These are phyloP conservation scores for Aspergillus sp. DNA, from an alignment of 2,329 filamentous ascomycete species.

Conservation along the genomic window DNA sequence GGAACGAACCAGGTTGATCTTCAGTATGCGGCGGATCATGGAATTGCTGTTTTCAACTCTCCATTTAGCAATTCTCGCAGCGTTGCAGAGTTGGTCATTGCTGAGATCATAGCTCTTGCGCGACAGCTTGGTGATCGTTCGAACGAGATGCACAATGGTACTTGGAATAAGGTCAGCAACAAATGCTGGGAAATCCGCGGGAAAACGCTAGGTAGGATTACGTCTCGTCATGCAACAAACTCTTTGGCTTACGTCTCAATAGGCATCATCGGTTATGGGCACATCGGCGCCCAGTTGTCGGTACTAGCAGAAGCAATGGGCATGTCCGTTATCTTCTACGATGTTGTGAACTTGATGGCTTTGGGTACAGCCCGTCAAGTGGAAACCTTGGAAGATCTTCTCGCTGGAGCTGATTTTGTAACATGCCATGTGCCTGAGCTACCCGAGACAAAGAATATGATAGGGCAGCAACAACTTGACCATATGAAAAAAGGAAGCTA, in stretches of 20 bases:
- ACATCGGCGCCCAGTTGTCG: slow-evolving; percentile 92
- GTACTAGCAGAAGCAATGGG: slow-evolving; percentile 96
- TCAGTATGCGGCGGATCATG: slow-evolving; percentile 38
- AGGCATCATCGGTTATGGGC: slow-evolving; percentile 92
- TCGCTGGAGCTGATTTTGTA: slow-evolving; percentile 79
- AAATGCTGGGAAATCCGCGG: slow-evolving; percentile 98
- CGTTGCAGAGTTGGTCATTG: slow-evolving; percentile 92
- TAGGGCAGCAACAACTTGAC: slow-evolving; percentile 67
- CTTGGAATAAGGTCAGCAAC: slow-evolving; percentile 95
- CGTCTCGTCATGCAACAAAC: no score
- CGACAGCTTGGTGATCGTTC: slow-evolving; percentile 90
- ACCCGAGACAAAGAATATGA: slow-evolving; percentile 87
- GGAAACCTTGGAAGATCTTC: slow-evolving; percentile 63
- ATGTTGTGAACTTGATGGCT: slow-evolving; percentile 88
- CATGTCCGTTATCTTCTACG: slow-evolving; percentile 96
- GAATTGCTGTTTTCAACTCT: slow-evolving; percentile 98
- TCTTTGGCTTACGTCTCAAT: slow-evolving; percentile 7
- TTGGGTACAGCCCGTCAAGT: slow-evolving; percentile 83
- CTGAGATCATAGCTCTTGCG: slow-evolving; percentile 82
- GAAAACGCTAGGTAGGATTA: slow-evolving; percentile 70
- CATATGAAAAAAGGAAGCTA: slow-evolving; percentile 92
- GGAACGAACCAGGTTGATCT: slow-evolving; percentile 61
- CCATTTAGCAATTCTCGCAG: slow-evolving; percentile 97
- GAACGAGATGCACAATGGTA: slow-evolving; percentile 85
- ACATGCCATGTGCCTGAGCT: slow-evolving; percentile 92